Percentiles rank a stretch among this genome's conserved stretches.
phyloP scores from a whole-genome alignment of 768 basidiomycete species.

The Auricularia heimuer region DNA sequence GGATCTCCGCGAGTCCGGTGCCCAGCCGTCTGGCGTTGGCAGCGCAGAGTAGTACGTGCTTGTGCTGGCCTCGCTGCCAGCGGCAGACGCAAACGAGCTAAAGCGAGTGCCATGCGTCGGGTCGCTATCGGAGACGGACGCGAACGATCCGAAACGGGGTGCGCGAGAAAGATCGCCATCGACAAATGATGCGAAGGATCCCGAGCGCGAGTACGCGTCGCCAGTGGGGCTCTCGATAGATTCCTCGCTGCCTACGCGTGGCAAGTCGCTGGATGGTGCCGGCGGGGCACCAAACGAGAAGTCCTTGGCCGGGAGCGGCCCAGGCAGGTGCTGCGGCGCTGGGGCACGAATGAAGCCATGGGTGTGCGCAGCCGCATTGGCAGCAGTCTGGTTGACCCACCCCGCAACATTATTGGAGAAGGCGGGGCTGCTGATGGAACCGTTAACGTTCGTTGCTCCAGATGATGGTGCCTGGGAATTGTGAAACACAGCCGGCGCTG shows the following conservation, averaged over 20 bases:
- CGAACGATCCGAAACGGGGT: conserved; percentile 11
- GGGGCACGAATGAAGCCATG: conserved; percentile 2
- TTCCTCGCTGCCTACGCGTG: neutral
- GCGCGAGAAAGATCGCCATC: conserved; percentile 1
- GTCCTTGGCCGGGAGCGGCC: conserved; percentile 11
- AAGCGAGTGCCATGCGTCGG: neutral
- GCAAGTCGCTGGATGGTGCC: neutral
- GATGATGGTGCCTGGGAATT: conserved; percentile 2
- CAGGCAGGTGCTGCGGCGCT: conserved; percentile 3
- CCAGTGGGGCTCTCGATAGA: conserved; percentile 4
- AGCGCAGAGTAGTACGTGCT: conserved; percentile 3
- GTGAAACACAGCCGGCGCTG: neutral
- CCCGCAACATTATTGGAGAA: conserved; percentile 1
- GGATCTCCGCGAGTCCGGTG: neutral
- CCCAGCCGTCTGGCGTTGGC: neutral
- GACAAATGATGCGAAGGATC: conserved; percentile 2
- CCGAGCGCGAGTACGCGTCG: conserved; percentile 5
- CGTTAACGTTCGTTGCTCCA: neutral
- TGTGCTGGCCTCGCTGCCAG: neutral
- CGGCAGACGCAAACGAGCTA: neutral
- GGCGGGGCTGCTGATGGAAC: neutral
- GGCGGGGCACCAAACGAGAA: conserved; percentile 10
- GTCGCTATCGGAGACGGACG: conserved; percentile 1
- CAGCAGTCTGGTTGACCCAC: conserved; percentile 3
- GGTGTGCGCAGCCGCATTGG: conserved; percentile 5